Evolutionary conservation across 75 land plant species (phyloP).

Genomic region (Adiantum capillusveneris): DNA sequence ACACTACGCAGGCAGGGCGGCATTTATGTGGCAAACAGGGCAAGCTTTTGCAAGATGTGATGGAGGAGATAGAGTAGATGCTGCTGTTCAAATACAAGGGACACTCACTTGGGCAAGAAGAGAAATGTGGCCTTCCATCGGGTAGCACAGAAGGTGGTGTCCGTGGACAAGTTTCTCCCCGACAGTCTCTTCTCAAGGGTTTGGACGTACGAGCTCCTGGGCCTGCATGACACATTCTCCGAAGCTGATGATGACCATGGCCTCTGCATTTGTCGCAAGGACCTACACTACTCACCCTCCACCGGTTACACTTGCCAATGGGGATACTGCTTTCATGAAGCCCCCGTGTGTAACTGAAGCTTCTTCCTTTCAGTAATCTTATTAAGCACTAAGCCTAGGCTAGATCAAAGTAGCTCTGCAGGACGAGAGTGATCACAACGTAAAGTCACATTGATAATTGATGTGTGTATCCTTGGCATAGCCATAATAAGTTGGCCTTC

Average conservation of each 20-base stretch:
- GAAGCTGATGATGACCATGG: conserved; percentile 38
- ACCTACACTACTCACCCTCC: conserved; percentile 56
- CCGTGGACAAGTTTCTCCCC: conserved; percentile 20
- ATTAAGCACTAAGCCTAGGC: too few species aligned
- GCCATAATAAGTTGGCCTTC: too few species aligned
- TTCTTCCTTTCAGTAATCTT: too few species aligned
- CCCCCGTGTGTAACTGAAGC: conserved; percentile 74
- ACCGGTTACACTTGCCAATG: conserved; percentile 48
- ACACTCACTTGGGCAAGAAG: conserved; percentile 34
- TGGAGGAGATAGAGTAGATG: conserved; percentile 36
- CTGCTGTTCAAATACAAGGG: conserved; percentile 22
- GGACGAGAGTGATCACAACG: too few species aligned
- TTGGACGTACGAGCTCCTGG: conserved; percentile 25
- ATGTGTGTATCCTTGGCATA: too few species aligned
- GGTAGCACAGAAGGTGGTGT: not conserved
- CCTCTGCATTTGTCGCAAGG: conserved; percentile 57
- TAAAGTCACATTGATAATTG: too few species aligned
- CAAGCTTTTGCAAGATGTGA: conserved; percentile 20
- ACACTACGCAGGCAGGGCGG: too few species aligned
- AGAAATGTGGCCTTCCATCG: conserved; percentile 8
- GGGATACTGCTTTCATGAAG: conserved; percentile 47
- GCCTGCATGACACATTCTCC: conserved; percentile 4
- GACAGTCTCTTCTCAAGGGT: conserved; percentile 21
- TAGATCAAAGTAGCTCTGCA: too few species aligned
- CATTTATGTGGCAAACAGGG: conserved; percentile 1